Evolutionary conservation across 2,329 filamentous ascomycete species (phyloP), one percentile per base, ranked within the genome.

Genomic region (Xylaria sp.): DNA sequence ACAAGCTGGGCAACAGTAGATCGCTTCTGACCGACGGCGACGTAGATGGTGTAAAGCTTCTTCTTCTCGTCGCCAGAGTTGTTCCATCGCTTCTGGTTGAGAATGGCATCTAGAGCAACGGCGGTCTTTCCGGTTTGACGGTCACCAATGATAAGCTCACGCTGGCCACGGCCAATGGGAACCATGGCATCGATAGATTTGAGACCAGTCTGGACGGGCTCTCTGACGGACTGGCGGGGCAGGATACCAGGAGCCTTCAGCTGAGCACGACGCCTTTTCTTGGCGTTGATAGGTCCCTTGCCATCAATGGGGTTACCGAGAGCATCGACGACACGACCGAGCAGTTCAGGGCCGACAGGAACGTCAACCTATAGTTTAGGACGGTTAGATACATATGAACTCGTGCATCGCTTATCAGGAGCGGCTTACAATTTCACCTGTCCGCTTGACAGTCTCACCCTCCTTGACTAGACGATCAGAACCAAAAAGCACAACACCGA

Each of bases 11-110:
- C 96, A 79, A 99, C 95, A 78, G 96, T 99, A 78, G 96, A 98
- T 84, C 96, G 94, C 91, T 99, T 99, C 91, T 99, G 96, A 81
- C 96, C 96, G 79, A 99, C 91, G 81, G 96, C 96, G 80, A 98
- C 96, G 90, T 99, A 99, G 86, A 99, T 88, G 84, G 95, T 98
- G 93, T 97, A 99, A 69, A 99, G 94, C 91, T 99, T 99, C 92
- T 98, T 95, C 82, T 84, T 86, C 90, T 99, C 96, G 82, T 98
- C 94, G 84, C 81, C 88, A 82, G 84, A 80, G 82, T 85, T 87
- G 91, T 99, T 99, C 95, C 95, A 98, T 82, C 95, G 90, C 91
- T 96, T 97, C 90, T 99, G 96, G 92, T 99, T 99, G 73, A 99
- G 91, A 78, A 99, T 98, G 84, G 95, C 91, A 84, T 99, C 96